A percentile compares a stretch with the other conserved stretches of the same genome.
Evolutionary conservation across 306 rosid genomes (phyloP).

Genomic region (Cucumis melo): DNA sequence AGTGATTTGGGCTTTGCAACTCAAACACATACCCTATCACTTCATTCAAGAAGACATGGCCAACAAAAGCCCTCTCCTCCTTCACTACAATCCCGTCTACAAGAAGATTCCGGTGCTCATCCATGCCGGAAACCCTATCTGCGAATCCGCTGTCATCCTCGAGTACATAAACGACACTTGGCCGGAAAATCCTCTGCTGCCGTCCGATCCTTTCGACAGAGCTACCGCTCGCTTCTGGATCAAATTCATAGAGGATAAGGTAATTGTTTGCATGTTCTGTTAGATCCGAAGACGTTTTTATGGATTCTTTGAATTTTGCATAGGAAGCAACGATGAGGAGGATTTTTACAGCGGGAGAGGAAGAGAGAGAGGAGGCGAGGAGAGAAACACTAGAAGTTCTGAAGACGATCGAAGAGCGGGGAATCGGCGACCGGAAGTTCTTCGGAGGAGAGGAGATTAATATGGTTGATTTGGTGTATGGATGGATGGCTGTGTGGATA

Average conservation of each 20-base stretch:
- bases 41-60: constrained; percentile 18
- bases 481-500: constrained; percentile 9
- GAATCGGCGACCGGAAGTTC: constrained; percentile 12
- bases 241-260: constrained; percentile 18
- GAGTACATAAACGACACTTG: constrained; percentile 36
- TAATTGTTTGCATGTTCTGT: too few relatives aligned
- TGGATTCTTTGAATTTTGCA: too few relatives aligned
- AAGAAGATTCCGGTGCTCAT: constrained; percentile 39
- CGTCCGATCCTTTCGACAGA: constrained; percentile 10
- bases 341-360: not conserved
- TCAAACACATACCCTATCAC: too few relatives aligned
- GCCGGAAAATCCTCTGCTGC: constrained; percentile 20
- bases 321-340: too few relatives aligned
- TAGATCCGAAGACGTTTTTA: too few relatives aligned
- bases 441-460: constrained; percentile 21
- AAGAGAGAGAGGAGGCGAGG: constrained; percentile 11
- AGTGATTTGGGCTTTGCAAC: too few relatives aligned
- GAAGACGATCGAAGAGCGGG: constrained; percentile 10
- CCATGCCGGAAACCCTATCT: constrained; percentile 29
- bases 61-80: constrained; percentile 24
- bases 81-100: constrained; percentile 28
- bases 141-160: constrained; percentile 33
- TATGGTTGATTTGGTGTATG: constrained; percentile 17
- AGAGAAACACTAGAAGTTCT: not conserved
- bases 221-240: constrained; percentile 28